Percentiles rank a stretch among this genome's conserved stretches.
Evolutionary conservation across 228 moss, liverwort and hornwort species (phyloP).

Genomic region (Sphagnum magellanicum): DNA sequence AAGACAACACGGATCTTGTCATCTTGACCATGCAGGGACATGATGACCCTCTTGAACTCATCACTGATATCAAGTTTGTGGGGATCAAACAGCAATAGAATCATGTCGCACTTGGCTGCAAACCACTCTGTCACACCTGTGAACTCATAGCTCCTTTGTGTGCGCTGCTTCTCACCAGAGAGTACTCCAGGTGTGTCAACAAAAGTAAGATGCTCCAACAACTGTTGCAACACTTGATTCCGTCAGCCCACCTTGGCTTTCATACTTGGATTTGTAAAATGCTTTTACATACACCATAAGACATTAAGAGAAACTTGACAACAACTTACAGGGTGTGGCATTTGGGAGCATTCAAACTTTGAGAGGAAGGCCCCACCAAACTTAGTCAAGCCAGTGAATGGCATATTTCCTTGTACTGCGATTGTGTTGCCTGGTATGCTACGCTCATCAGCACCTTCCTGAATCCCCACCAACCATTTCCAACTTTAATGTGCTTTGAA

Average conservation of each 20-base stretch:
- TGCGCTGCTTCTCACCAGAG: constrained; percentile 98
- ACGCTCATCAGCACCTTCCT: constrained; percentile 95
- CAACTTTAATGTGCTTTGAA: too few species aligned
- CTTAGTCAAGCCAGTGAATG: constrained; percentile 87
- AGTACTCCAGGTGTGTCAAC: constrained; percentile 99
- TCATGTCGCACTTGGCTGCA: constrained; percentile 95
- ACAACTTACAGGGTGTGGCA: constrained; percentile 82
- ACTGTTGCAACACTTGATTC: constrained; percentile 21
- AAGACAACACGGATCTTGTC: constrained; percentile 97
- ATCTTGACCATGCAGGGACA: constrained; percentile 87
- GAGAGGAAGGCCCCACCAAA: constrained; percentile 96
- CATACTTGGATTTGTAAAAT: too few species aligned
- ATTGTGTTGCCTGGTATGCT: constrained; percentile 95
- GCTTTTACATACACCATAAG: too few species aligned
- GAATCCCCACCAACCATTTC: neutral
- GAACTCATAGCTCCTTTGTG: constrained; percentile 94
- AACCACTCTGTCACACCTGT: constrained; percentile 99
- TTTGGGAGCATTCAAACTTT: constrained; percentile 97
- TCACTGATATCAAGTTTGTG: constrained; percentile 98
- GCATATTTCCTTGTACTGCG: constrained; percentile 98
- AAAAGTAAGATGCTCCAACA: constrained; percentile 94
- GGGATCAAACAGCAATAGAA: constrained; percentile 86
- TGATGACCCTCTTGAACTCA: constrained; percentile 93
- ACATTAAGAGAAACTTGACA: neutral
- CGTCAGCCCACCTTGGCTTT: too few species aligned